Conservation (phyloP, 495 filamentous ascomycete species). For the Penicillium simplicissimum region DNA sequence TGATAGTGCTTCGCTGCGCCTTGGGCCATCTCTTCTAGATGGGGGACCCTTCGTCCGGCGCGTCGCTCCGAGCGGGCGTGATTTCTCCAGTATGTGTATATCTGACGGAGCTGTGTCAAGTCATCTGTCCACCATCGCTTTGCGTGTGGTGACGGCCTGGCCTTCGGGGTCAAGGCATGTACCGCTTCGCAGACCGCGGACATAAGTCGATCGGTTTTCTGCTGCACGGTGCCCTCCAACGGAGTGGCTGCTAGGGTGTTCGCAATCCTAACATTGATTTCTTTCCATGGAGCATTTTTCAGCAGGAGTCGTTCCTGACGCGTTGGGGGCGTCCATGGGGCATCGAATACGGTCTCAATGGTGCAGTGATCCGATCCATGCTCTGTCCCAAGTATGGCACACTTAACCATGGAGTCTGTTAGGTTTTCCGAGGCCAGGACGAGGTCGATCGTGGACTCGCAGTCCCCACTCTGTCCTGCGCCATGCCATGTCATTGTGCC, state of each 20-base stretch:
- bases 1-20: conserved; percentile 10
- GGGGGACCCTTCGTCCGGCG: conserved; percentile 13
- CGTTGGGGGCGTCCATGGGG: conserved; percentile 11
- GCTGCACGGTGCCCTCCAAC: conserved; percentile 21
- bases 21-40: conserved; percentile 21
- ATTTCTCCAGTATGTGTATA: conserved; percentile 19
- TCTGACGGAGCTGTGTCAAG: conserved; percentile 13
- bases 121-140: conserved; percentile 22
- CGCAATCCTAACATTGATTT: conserved; percentile 27
- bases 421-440: conserved; percentile 22
- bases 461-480: conserved; percentile 21
- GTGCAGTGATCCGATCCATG: conserved; percentile 37
- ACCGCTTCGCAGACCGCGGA: conserved; percentile 5
- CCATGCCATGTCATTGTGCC: conserved; percentile 35
- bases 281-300: conserved; percentile 35
- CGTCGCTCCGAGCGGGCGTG: conserved; percentile 17
- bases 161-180: conserved; percentile 16
- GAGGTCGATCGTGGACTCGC: conserved; percentile 26
- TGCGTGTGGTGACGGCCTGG: conserved; percentile 19
- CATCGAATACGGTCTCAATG: conserved; percentile 34
- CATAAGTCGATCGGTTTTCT: conserved; percentile 25
- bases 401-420: conserved; percentile 24
- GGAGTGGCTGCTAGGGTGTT: conserved; percentile 15
- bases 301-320: conserved; percentile 24
- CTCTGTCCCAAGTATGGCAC: conserved; percentile 27